Base-by-base conservation (phyloP, 1,284 basidiomycete genomes). In the Caloboletus firmus region DNA sequence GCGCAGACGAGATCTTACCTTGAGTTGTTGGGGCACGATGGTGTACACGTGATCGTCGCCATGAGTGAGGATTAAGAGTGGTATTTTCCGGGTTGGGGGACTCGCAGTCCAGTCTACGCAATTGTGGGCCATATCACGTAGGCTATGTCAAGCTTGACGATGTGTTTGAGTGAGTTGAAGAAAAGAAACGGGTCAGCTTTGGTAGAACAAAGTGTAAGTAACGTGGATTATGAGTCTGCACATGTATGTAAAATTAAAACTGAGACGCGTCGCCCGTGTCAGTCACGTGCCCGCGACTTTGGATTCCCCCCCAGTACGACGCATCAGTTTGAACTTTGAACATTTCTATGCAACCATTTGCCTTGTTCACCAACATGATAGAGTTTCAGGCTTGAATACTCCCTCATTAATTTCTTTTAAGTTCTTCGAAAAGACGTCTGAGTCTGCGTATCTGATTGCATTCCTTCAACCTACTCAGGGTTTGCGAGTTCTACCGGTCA, bases 51-150 rank as follows among this genome's bases (percentile, higher is more conserved):
- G 54, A 2, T 64, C 50, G 34, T 58, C 44, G 0, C 59, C 65
- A 0, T 28, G 37, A 0, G 40, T 48, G 52, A 68, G 65, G 32
- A 68, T 32, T 18, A 68, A 10, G 32, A 66, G 39, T 0, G 65
- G 61, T 7, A 36, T 30, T 37, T 63, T 69, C 0, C 68, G 54
- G 0, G 40, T 36, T 13, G 68, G 68, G 1, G 66, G 64, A 4
- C 0, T 49, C 2, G 40, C 18, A 0, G 56, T 45, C 66, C 66
- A 72, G 47, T 68, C 61, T 6, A 64, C 26, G 51, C 66, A 68
- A 13, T 60, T 15, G 55, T 68, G 66, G 5, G 40, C 36, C 66
- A 71, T 67, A n/a, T 9, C 10, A 5, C 1, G 2, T 24, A 11
- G 13, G 18, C n/a, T 22, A 10, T 45, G 30, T n/a, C 5, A 8